These are phyloP conservation scores for Fraxinus dipetala DNA, from an alignment of 305 asterid species.

Conservation along the genomic window DNA sequence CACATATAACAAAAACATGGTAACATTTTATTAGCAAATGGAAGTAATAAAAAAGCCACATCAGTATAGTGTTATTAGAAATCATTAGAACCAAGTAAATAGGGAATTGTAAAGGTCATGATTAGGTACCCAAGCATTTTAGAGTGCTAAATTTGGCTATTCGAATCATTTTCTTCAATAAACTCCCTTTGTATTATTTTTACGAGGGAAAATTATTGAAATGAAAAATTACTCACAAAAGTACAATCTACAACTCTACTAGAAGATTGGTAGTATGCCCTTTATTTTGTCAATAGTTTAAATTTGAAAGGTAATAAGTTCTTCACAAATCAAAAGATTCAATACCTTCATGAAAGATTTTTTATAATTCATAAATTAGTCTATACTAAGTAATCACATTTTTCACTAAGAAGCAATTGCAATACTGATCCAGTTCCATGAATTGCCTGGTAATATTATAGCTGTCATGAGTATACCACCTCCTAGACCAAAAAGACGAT, in stretches of 20 bases:
- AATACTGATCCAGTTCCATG: not conserved
- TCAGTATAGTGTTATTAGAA: not conserved
- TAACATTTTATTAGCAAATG: not conserved
- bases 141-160: not conserved
- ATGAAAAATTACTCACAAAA: not conserved
- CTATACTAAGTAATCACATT: not conserved
- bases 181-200: not conserved
- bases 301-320: not conserved
- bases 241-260: not conserved
- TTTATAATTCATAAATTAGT: not conserved
- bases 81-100: not conserved
- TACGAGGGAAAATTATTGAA: not conserved
- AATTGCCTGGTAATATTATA: not conserved
- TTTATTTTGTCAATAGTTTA: not conserved
- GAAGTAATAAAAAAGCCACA: not conserved
- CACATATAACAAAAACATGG: not conserved
- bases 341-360: not conserved
- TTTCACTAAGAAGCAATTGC: not conserved
- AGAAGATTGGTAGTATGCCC: not conserved
- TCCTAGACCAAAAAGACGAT: not conserved
- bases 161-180: not conserved
- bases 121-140: not conserved
- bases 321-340: not conserved
- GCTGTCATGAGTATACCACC: not conserved
- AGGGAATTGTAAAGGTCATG: not conserved